These are phyloP conservation scores for Huntiella omanensis DNA, from an alignment of 2,329 filamentous ascomycete genomes.

Conservation along the genomic window DNA sequence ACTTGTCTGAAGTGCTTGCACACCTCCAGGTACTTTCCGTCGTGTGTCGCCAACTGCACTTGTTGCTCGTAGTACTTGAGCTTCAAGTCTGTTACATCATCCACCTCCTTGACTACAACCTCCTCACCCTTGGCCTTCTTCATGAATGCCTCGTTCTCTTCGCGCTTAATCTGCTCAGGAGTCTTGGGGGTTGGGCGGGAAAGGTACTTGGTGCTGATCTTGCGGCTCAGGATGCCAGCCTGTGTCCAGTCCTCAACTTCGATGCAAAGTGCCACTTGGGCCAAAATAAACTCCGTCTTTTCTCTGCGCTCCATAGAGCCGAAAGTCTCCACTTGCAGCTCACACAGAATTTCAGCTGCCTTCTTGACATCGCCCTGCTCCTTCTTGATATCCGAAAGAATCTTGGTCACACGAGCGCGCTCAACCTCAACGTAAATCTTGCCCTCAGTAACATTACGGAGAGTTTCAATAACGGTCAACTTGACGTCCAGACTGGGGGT, in stretches of 20 bases:
- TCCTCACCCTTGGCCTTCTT: slow-evolving; percentile 65
- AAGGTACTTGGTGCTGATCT: slow-evolving; percentile 92
- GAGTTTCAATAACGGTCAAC: slow-evolving; percentile 79
- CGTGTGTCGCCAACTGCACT: slow-evolving; percentile 86
- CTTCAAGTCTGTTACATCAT: slow-evolving; percentile 93
- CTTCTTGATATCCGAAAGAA: slow-evolving; percentile 95
- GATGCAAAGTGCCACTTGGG: slow-evolving; percentile 88
- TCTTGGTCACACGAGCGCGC: slow-evolving; percentile 82
- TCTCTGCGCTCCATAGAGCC: slow-evolving; percentile 93
- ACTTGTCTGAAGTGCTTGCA: slow-evolving; percentile 98
- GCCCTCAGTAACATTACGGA: slow-evolving; percentile 92
- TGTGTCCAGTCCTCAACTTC: slow-evolving; percentile 93
- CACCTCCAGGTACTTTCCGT: slow-evolving; percentile 89
- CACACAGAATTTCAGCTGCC: slow-evolving; percentile 83
- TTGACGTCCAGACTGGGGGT: slow-evolving; percentile 76
- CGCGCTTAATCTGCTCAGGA: slow-evolving; percentile 73
- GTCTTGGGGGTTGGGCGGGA: slow-evolving; percentile 81
- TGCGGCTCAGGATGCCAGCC: slow-evolving; percentile 78
- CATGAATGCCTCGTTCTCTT: slow-evolving; percentile 73
- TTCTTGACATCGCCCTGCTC: slow-evolving; percentile 78
- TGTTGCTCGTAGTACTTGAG: slow-evolving; percentile 94
- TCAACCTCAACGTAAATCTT: slow-evolving; percentile 99
- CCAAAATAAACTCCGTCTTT: slow-evolving; percentile 96
- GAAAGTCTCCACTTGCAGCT: slow-evolving; percentile 96
- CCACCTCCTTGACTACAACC: slow-evolving; percentile 56